Conservation (phyloP, 768 basidiomycete species). For the Serendipita sp. region DNA sequence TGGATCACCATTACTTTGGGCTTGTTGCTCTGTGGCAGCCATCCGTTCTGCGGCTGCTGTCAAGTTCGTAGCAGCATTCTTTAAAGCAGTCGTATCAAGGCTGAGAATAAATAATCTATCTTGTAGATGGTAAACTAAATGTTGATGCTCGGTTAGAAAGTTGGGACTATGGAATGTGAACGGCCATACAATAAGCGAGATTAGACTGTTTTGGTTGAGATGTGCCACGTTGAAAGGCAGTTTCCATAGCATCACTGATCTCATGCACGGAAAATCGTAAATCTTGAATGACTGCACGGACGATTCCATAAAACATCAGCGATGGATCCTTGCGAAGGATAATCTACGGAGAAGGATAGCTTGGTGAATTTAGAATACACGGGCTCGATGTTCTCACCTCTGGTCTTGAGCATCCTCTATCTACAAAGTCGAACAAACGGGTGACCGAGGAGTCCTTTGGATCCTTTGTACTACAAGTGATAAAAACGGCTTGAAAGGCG, state of each 20-base stretch:
- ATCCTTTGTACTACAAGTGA: background rate
- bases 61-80: background rate
- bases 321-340: constrained; percentile 3
- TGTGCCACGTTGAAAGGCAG: background rate
- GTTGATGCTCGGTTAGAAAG: background rate
- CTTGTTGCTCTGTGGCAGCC: background rate
- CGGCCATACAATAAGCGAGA: background rate
- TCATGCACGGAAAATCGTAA: background rate
- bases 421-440: background rate
- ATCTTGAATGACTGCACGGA: constrained; percentile 3
- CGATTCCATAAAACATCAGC: background rate
- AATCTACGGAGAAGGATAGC: background rate
- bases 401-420: constrained; percentile 3
- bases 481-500: background rate
- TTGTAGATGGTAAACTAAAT: constrained; percentile 1
- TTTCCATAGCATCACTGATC: background rate
- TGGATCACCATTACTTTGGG: background rate
- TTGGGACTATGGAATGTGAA: background rate
- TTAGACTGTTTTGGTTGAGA: background rate
- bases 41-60: background rate
- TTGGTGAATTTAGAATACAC: background rate
- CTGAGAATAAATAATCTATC: constrained; percentile 2
- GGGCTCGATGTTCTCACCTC: background rate
- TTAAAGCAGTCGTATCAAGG: background rate
- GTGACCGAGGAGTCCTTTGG: background rate